Conservation (phyloP, 805 yeast species). For the Yarrowia sp. region DNA sequence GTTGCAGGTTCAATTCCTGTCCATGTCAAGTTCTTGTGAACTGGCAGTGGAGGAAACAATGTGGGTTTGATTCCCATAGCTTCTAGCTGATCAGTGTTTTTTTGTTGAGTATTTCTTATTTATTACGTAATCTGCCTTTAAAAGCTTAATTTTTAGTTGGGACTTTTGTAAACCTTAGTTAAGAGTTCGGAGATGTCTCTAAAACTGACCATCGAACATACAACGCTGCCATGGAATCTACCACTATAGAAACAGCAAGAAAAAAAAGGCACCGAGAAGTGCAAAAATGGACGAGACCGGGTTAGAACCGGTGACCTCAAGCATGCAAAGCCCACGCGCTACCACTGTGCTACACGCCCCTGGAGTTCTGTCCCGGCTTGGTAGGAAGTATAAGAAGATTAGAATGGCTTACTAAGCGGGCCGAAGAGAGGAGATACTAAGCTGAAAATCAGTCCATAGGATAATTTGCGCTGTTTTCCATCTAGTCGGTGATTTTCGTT, state of each 20-base stretch:
- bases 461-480: no score
- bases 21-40: slow-evolving; percentile 58
- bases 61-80: slow-evolving; percentile 27
- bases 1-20: slow-evolving; percentile 86
- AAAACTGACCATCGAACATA: not conserved
- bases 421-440: no score
- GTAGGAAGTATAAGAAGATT: not conserved
- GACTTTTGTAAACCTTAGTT: not conserved
- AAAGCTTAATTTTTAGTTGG: not conserved
- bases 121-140: not conserved
- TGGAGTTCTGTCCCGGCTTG: not conserved
- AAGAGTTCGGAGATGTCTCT: no score
- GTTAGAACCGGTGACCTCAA: slow-evolving; percentile 39
- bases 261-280: not conserved
- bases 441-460: no score
- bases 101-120: not conserved
- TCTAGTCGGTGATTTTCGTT: no score
- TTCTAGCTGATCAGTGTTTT: slow-evolving; percentile 23
- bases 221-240: not conserved
- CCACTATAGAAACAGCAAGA: not conserved
- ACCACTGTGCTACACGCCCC: slow-evolving; percentile 39
- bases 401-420: no score
- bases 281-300: slow-evolving; percentile 38
- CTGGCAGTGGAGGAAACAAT: slow-evolving; percentile 27
- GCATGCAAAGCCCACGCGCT: slow-evolving; percentile 40